Percentiles rank a stretch among this genome's conserved stretches.
These are phyloP conservation scores for Posidonia oceanica DNA, from an alignment of 116 monocot genomes.

Conservation along the genomic window DNA sequence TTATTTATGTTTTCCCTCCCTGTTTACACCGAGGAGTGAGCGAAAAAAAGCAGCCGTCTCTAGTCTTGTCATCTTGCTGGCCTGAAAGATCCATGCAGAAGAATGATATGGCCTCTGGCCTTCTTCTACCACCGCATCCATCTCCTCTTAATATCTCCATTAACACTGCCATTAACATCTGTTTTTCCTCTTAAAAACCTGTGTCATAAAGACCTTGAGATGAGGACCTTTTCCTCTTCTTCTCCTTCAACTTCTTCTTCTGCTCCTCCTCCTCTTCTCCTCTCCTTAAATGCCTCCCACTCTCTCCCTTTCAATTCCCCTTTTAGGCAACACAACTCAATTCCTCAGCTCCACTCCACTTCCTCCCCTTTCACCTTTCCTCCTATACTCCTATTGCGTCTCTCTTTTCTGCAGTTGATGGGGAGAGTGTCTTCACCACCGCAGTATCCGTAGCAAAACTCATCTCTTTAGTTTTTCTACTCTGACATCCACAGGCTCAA, in stretches of 20 bases:
- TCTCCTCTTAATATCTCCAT: neutral
- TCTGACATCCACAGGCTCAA: too few relatives aligned
- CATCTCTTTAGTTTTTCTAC: too few relatives aligned
- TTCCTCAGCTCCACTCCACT: neutral
- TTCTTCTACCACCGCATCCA: neutral
- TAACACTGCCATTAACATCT: constrained; percentile 1
- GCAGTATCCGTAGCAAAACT: too few relatives aligned
- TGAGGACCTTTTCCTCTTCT: neutral
- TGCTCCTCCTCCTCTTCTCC: neutral
- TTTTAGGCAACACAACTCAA: neutral
- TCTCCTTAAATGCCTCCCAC: neutral
- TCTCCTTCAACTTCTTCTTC: neutral
- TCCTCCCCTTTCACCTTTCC: neutral
- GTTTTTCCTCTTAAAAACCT: neutral
- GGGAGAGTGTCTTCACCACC: too few relatives aligned
- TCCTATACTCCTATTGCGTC: too few relatives aligned
- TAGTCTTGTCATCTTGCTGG: constrained; percentile 3
- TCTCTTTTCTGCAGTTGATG: too few relatives aligned
- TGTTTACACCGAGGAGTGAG: neutral
- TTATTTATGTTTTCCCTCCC: neutral
- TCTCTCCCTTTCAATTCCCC: neutral
- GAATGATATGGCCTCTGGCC: neutral
- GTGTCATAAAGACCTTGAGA: neutral
- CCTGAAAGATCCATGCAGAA: neutral
- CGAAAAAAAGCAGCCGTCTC: neutral